A percentile compares a stretch with the other conserved stretches of the same genome.
phyloP scores from a whole-genome alignment of 208 protist species.

The Leishmania lainsoni region DNA sequence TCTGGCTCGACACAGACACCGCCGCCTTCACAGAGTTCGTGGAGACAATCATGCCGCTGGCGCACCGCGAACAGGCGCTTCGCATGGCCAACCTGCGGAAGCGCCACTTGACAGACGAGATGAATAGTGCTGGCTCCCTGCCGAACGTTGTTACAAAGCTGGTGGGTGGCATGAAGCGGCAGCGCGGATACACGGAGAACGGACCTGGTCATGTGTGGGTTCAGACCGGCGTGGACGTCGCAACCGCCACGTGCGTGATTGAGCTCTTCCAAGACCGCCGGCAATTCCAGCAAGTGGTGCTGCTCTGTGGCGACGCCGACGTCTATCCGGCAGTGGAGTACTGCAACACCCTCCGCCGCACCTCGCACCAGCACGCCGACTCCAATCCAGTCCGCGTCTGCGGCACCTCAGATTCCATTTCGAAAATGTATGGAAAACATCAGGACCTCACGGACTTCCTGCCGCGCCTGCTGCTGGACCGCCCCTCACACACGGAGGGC shows the following conservation, averaged over 20 bases:
- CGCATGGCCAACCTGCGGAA: constrained; percentile 57
- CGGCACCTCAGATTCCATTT: constrained; percentile 71
- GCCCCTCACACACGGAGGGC: constrained; percentile 60
- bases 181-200: constrained; percentile 74
- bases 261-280: constrained; percentile 67
- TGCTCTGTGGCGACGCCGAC: constrained; percentile 84
- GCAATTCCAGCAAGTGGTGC: constrained; percentile 80
- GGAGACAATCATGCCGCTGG: constrained; percentile 73
- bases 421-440: constrained; percentile 76
- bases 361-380: constrained; percentile 28
- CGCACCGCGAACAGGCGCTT: constrained; percentile 61
- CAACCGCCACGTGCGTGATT: constrained; percentile 76
- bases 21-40: constrained; percentile 76
- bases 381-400: constrained; percentile 77
- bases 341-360: constrained; percentile 73
- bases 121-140: constrained; percentile 74
- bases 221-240: constrained; percentile 86
- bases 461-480: constrained; percentile 77
- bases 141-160: constrained; percentile 81
- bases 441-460: constrained; percentile 88
- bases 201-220: constrained; percentile 83
- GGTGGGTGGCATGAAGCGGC: constrained; percentile 80
- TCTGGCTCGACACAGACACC: constrained; percentile 89
- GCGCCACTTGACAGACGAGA: constrained; percentile 72
- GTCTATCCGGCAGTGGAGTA: constrained; percentile 79